Evolutionary conservation across 768 basidiomycete species (phyloP).

Genomic region (Coprinopsis sp.): DNA sequence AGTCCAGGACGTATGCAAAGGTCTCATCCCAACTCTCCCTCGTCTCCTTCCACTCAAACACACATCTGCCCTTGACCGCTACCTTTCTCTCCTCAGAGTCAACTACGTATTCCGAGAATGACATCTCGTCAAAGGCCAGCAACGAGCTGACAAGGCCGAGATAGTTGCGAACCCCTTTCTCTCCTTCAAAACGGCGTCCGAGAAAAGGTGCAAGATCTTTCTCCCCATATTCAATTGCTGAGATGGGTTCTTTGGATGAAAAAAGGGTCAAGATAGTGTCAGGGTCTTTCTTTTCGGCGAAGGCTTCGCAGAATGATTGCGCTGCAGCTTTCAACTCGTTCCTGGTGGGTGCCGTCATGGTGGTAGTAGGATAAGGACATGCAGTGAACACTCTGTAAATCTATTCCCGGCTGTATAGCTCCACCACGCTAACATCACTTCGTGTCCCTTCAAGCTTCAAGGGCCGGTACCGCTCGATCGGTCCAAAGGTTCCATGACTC

Average conservation of each 20-base stretch:
- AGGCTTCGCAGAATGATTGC: conserved; percentile 45
- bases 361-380: too few relatives aligned
- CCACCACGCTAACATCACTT: too few relatives aligned
- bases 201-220: conserved; percentile 55
- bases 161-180: conserved; percentile 40
- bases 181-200: conserved; percentile 45
- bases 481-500: too few relatives aligned
- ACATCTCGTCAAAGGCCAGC: conserved; percentile 47
- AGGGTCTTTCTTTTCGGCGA: conserved; percentile 39
- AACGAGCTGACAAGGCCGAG: conserved; percentile 42
- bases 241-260: conserved; percentile 38
- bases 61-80: conserved; percentile 49
- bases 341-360: conserved; percentile 24
- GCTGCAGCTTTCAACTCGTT: conserved; percentile 40
- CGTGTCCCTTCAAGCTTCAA: too few relatives aligned
- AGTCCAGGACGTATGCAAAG: conserved; percentile 57
- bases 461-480: too few relatives aligned
- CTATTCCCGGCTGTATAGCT: too few relatives aligned
- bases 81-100: conserved; percentile 48
- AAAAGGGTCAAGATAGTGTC: conserved; percentile 47
- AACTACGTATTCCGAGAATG: conserved; percentile 51
- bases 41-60: conserved; percentile 53
- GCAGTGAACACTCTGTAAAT: too few relatives aligned
- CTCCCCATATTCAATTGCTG: conserved; percentile 53
- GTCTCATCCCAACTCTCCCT: conserved; percentile 56